These are phyloP conservation scores for Ophiobolus disseminans DNA, from an alignment of 2,329 filamentous ascomycete species.

Conservation along the genomic window DNA sequence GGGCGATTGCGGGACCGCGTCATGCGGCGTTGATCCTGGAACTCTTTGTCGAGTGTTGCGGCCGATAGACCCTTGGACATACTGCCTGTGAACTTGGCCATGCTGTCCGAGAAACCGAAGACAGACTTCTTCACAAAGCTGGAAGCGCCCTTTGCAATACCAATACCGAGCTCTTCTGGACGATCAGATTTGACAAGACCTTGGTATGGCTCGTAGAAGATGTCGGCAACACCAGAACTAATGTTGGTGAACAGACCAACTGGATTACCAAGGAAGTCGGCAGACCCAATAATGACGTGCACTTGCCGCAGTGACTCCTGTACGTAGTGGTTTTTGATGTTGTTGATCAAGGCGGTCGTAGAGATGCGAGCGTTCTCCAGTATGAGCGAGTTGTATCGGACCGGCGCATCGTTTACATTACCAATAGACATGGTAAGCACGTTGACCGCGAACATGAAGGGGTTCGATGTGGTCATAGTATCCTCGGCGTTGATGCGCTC, in stretches of 20 bases:
- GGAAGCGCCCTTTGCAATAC: slow-evolving; percentile 94
- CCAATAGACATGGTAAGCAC: slow-evolving; percentile 99
- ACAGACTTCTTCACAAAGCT: slow-evolving; percentile 99
- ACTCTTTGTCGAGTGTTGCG: slow-evolving; percentile 96
- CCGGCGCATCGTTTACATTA: slow-evolving; percentile 96
- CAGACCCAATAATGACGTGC: slow-evolving; percentile 95
- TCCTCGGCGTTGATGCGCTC: slow-evolving; percentile 97
- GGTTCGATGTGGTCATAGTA: slow-evolving; percentile 85
- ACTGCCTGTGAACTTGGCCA: slow-evolving; percentile 96
- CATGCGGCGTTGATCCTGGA: slow-evolving; percentile 95
- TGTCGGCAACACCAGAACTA: slow-evolving; percentile 94
- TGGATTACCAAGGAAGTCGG: slow-evolving; percentile 96
- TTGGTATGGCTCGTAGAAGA: slow-evolving; percentile 99
- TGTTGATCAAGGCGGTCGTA: slow-evolving; percentile 80
- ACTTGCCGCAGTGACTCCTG: slow-evolving; percentile 96
- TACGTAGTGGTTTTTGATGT: slow-evolving; percentile 92
- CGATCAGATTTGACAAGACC: slow-evolving; percentile 94
- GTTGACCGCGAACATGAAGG: slow-evolving; percentile 98
- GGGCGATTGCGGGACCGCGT: slow-evolving; percentile 90
- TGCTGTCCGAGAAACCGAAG: slow-evolving; percentile 95
- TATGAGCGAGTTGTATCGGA: slow-evolving; percentile 91
- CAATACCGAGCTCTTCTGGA: slow-evolving; percentile 91
- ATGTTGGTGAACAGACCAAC: slow-evolving; percentile 98
- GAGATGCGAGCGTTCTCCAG: slow-evolving; percentile 95
- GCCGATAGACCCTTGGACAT: slow-evolving; percentile 96